Base-by-base conservation (phyloP, 208 protist genomes). In the Leptomonas seymouri region DNA sequence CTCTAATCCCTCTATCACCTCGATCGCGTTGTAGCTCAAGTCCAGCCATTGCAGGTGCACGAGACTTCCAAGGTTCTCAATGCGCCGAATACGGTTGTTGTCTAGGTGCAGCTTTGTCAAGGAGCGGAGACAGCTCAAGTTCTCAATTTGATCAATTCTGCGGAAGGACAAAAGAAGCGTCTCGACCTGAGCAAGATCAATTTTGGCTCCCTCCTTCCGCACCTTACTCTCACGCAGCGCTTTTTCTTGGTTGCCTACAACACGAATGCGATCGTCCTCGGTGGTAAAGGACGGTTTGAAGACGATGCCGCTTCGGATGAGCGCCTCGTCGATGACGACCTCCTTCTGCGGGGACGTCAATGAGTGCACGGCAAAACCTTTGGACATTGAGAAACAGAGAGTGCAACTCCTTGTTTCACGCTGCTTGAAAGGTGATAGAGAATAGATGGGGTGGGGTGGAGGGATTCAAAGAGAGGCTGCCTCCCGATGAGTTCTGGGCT, bases 21-120 rank as follows among this genome's bases (percentile, higher is more conserved):
- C 81, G 55, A 99, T 99, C 31, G 90, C 77, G 81, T 98, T 98
- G 77, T 97, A 98, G 66, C 95, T 98, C 25, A 99, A 77, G 69
- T 99, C 93, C 0, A 98, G 74, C 82, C 79, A 90, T 57, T 89
- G 60, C 16, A 98, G 81, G 39, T 90, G 76, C 11, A 82, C 83
- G 18, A 98, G 76, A 53, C 96, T 82, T 14, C 80, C 80, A 18
- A 99, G 70, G 67, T 97, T 95, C 56, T 98, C 90, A 39, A 98
- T 98, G 25, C 73, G 81, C 36, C 71, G 71, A 65, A 99, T 98
- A 54, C 89, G 80, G 71, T 99, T 99, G 81, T 98, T 98, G 74
- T 98, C 97, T 34, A 98, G 81, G 49, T 96, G 84, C 61, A 99
- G 82, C 76, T 97, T 98, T 3, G 87, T 97, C 25, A 99, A 68